Conservation (phyloP, 1,284 basidiomycete species). For the Puccinia hordei region DNA sequence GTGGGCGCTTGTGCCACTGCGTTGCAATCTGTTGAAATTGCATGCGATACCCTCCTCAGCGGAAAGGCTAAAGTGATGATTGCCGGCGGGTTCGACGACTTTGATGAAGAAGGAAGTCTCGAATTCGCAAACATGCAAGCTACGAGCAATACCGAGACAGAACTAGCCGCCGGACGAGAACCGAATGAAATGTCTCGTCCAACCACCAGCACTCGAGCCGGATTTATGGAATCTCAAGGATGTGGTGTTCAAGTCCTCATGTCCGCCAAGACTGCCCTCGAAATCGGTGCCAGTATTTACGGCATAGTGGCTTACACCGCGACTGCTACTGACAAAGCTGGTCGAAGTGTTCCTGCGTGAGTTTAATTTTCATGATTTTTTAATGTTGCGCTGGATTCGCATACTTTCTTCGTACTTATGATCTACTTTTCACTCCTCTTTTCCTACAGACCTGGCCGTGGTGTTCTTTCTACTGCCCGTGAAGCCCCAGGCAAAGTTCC, state of each 20-base stretch:
- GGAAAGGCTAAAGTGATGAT: constrained; percentile 99
- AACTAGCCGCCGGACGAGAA: constrained; percentile 97
- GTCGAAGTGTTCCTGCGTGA: constrained; percentile 60
- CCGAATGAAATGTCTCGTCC: constrained; percentile 98
- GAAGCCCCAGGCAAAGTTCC: constrained; percentile 68
- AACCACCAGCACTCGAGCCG: constrained; percentile 89
- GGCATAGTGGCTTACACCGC: constrained; percentile 93
- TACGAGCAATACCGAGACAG: constrained; percentile 91
- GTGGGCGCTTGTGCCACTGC: constrained; percentile 98
- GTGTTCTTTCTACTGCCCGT: constrained; percentile 80
- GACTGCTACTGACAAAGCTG: constrained; percentile 69
- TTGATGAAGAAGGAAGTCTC: constrained; percentile 71
- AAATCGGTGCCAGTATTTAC: constrained; percentile 89
- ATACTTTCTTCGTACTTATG: constrained; percentile 12
- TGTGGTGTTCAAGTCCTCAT: constrained; percentile 95
- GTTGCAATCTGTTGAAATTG: constrained; percentile 95
- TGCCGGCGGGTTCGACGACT: constrained; percentile 96
- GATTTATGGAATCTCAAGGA: constrained; percentile 90
- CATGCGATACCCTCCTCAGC: constrained; percentile 87
- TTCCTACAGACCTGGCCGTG: constrained; percentile 74
- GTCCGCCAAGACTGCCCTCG: constrained; percentile 91
- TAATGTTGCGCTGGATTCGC: constrained; percentile 60
- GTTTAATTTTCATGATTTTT: constrained; percentile 25
- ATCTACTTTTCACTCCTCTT: background rate
- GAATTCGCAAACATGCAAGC: constrained; percentile 94